A percentile compares a stretch with the other conserved stretches of the same genome.
Conservation (phyloP, 1,139 yeast genomes). For the Lodderomyces oxycetoniae region DNA sequence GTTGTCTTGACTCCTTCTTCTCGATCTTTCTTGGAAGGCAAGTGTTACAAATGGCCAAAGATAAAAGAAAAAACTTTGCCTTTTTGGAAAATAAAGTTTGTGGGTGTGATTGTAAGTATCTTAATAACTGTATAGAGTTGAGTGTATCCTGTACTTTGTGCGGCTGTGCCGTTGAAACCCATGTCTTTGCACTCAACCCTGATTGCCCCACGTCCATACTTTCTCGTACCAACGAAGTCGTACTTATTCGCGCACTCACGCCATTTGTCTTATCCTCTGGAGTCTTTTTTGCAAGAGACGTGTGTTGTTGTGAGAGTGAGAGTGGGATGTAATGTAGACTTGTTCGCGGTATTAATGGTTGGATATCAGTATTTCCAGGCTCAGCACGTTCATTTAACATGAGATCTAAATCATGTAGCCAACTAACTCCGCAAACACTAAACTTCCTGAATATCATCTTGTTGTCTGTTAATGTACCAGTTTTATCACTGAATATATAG, state of each 20-base stretch:
- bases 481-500: conserved; percentile 90
- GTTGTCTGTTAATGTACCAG: conserved; percentile 94
- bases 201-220: conserved; percentile 21
- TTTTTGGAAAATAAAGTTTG: conserved; percentile 62
- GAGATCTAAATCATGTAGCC: conserved; percentile 76
- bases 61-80: conserved; percentile 72
- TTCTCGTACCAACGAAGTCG: conserved; percentile 30
- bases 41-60: conserved; percentile 84
- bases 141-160: conserved; percentile 23
- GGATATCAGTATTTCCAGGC: conserved; percentile 9
- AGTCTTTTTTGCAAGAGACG: background rate
- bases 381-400: conserved; percentile 25
- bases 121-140: conserved; percentile 53
- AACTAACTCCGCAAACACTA: conserved; percentile 80
- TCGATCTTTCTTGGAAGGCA: conserved; percentile 63
- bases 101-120: conserved; percentile 69
- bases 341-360: conserved; percentile 9
- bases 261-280: background rate
- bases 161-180: conserved; percentile 41
- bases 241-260: conserved; percentile 21
- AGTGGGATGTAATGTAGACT: conserved; percentile 22
- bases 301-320: background rate
- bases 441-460: conserved; percentile 81
- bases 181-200: conserved; percentile 16
- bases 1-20: background rate